Conservation (phyloP, 2,329 filamentous ascomycete species). For the Colletotrichum sp. region DNA sequence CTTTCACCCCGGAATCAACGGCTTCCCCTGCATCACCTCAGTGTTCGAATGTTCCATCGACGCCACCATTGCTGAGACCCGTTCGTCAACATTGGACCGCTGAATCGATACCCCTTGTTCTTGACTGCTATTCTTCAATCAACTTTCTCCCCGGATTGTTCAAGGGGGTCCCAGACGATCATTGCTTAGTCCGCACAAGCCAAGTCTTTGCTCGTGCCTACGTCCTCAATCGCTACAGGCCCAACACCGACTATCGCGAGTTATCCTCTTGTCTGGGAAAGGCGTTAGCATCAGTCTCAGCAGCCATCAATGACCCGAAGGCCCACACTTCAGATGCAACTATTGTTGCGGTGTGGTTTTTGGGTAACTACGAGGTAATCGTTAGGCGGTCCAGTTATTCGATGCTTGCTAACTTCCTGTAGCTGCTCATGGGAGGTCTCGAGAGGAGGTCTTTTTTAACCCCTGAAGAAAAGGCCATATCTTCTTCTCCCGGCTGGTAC, state of each 20-base stretch:
- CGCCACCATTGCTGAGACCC: background rate
- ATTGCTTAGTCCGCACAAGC: constrained; percentile 42
- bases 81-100: constrained; percentile 42
- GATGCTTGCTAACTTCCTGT: background rate
- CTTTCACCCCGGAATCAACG: background rate
- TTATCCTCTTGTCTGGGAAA: constrained; percentile 40
- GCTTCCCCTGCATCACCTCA: background rate
- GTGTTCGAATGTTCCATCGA: background rate
- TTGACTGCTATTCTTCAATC: constrained; percentile 40
- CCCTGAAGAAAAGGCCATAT: background rate
- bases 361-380: constrained; percentile 43
- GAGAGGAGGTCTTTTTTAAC: constrained; percentile 4
- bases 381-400: background rate
- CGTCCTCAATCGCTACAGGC: constrained; percentile 39
- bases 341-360: constrained; percentile 44
- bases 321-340: constrained; percentile 35
- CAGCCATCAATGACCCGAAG: constrained; percentile 35
- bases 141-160: constrained; percentile 38
- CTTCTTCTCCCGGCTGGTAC: constrained; percentile 32
- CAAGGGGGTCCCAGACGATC: constrained; percentile 27
- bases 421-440: constrained; percentile 44
- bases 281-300: constrained; percentile 40
- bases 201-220: constrained; percentile 47
- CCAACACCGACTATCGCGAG: constrained; percentile 34
- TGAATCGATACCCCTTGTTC: constrained; percentile 43